These are phyloP conservation scores for Bacidia rubella DNA, from an alignment of 495 filamentous ascomycete genomes.

Conservation along the genomic window DNA sequence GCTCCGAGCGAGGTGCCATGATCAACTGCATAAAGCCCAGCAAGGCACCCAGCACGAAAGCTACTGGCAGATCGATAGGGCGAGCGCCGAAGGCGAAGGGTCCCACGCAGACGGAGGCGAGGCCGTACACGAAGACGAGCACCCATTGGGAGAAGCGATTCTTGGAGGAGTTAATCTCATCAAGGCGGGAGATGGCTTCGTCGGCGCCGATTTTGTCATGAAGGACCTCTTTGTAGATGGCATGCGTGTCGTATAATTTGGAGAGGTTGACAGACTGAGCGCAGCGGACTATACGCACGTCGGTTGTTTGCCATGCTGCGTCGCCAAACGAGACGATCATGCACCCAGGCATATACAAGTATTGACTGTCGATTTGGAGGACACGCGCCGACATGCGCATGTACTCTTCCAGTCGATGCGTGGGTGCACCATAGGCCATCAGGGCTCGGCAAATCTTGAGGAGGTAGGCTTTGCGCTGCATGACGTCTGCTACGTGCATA, in stretches of 20 bases:
- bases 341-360: conserved; percentile 82
- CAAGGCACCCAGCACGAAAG: conserved; percentile 72
- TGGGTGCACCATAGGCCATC: conserved; percentile 74
- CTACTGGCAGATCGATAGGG: conserved; percentile 75
- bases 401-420: conserved; percentile 69
- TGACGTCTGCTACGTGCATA: conserved; percentile 72
- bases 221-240: conserved; percentile 86
- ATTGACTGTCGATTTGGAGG: conserved; percentile 81
- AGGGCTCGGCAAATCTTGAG: conserved; percentile 72
- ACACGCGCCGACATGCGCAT: conserved; percentile 84
- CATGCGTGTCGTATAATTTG: conserved; percentile 69
- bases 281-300: conserved; percentile 74
- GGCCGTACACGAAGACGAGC: conserved; percentile 69
- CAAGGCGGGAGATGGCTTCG: conserved; percentile 59
- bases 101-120: conserved; percentile 65
- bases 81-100: conserved; percentile 86
- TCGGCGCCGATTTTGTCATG: conserved; percentile 79
- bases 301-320: conserved; percentile 74
- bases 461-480: conserved; percentile 72
- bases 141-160: conserved; percentile 56
- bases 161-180: conserved; percentile 47
- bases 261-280: conserved; percentile 72
- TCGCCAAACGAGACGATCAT: conserved; percentile 97
- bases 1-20: conserved; percentile 61
- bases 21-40: conserved; percentile 73